A percentile compares a stretch with the other conserved stretches of the same genome.
Evolutionary conservation across 768 basidiomycete genomes (phyloP).

Genomic region (Xerocomellus dryophilus): DNA sequence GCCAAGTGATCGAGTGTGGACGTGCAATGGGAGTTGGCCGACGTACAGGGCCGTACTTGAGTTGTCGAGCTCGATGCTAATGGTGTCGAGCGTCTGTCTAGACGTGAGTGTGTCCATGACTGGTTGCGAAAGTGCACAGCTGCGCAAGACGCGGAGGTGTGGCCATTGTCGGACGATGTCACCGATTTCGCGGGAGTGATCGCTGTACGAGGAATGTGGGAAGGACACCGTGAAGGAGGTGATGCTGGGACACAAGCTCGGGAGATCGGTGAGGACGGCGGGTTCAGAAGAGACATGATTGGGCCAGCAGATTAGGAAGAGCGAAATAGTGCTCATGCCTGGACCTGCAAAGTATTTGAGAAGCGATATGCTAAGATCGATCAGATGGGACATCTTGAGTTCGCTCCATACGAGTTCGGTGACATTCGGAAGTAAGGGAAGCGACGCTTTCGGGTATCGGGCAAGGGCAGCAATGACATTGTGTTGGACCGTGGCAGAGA

Average conservation of each 20-base stretch:
- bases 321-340: constrained; percentile 2
- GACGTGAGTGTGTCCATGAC: constrained; percentile 21
- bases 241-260: too few relatives aligned
- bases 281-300: too few relatives aligned
- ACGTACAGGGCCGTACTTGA: too few relatives aligned
- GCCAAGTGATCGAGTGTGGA: too few relatives aligned
- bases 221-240: too few relatives aligned
- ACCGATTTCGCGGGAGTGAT: not conserved
- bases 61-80: constrained; percentile 28
- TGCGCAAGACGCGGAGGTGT: constrained; percentile 13
- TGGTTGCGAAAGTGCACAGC: constrained; percentile 20
- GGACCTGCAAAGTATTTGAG: constrained; percentile 28
- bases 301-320: too few relatives aligned
- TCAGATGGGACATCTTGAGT: constrained; percentile 22
- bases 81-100: constrained; percentile 12
- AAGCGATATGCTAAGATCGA: constrained; percentile 23
- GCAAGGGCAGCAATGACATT: constrained; percentile 18
- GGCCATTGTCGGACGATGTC: constrained; percentile 23
- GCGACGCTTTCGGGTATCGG: constrained; percentile 6
- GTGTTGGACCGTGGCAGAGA: constrained; percentile 14
- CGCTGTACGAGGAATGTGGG: too few relatives aligned
- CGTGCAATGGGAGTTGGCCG: too few relatives aligned
- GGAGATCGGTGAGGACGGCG: too few relatives aligned
- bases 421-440: constrained; percentile 28
- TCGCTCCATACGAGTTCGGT: constrained; percentile 24